phyloP scores from a whole-genome alignment of 2,329 filamentous ascomycete genomes.

The Fusarium guadeloupense region DNA sequence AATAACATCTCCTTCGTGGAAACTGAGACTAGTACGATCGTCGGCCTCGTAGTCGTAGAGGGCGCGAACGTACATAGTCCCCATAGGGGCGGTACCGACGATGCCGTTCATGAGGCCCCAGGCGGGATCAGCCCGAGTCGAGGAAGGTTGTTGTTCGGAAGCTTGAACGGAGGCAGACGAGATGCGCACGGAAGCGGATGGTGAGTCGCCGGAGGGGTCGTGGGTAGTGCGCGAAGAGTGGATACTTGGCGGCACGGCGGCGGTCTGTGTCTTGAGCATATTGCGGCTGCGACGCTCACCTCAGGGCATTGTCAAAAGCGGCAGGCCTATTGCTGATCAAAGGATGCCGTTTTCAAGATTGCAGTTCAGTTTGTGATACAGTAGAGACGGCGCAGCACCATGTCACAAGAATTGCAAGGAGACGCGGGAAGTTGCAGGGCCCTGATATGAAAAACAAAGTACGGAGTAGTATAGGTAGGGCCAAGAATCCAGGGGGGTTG shows the following conservation, averaged over 20 bases:
- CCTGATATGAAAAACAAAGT: conserved; percentile 23
- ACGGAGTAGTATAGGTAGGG: conserved; percentile 25
- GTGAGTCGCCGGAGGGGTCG: conserved; percentile 45
- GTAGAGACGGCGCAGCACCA: conserved; percentile 29
- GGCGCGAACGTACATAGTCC: conserved; percentile 90
- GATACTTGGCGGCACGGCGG: conserved; percentile 47
- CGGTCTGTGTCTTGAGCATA: conserved; percentile 46
- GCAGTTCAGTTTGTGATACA: conserved; percentile 28
- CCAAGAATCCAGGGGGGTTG: conserved; percentile 32
- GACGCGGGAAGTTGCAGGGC: conserved; percentile 34
- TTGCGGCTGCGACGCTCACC: conserved; percentile 46
- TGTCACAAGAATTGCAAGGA: conserved; percentile 31
- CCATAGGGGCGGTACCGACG: conserved; percentile 66
- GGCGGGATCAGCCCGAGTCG: conserved; percentile 42
- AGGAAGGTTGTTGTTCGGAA: conserved; percentile 38
- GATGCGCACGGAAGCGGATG: conserved; percentile 43
- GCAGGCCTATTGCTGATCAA: conserved; percentile 45
- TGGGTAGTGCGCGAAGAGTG: conserved; percentile 45
- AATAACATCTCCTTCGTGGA: conserved; percentile 95
- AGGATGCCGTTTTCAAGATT: conserved; percentile 28
- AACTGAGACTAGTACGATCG: conserved; percentile 95
- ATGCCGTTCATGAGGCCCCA: conserved; percentile 66
- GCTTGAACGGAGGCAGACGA: conserved; percentile 39
- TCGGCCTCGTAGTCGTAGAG: conserved; percentile 98
- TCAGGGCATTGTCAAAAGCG: conserved; percentile 49